phyloP scores from a whole-genome alignment of 2,329 filamentous ascomycete genomes.

The Periconia digitata region DNA sequence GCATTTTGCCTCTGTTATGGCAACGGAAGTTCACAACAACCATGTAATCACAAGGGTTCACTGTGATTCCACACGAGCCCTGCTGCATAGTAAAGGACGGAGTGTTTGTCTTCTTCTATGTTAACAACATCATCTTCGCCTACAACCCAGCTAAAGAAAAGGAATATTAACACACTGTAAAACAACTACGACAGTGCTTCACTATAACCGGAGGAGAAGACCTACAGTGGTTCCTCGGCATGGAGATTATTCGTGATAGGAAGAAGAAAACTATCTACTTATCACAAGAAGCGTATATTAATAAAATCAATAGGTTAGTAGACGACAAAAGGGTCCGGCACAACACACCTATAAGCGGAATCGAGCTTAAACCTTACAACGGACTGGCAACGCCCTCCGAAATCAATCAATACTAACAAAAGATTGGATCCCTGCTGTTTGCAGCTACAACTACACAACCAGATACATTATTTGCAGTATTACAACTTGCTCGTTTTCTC shows the following conservation, averaged over 20 bases:
- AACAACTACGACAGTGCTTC: constrained; percentile 1
- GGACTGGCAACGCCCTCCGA: background rate
- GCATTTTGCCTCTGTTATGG: background rate
- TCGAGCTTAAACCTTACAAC: background rate
- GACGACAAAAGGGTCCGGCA: background rate
- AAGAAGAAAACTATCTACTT: background rate
- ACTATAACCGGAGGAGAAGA: background rate
- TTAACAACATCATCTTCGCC: constrained; percentile 9
- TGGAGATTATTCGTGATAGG: constrained; percentile 1
- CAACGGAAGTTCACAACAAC: constrained; percentile 3
- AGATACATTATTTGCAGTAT: constrained; percentile 10
- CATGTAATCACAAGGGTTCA: constrained; percentile 2
- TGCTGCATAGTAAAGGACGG: constrained; percentile 9
- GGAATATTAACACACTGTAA: background rate
- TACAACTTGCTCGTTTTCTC: constrained; percentile 3
- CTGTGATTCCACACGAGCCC: constrained; percentile 5
- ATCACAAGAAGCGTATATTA: background rate
- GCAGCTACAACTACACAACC: constrained; percentile 6
- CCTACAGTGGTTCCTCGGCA: constrained; percentile 12
- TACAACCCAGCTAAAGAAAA: background rate
- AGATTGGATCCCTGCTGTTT: constrained; percentile 4
- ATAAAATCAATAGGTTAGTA: background rate
- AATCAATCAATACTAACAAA: background rate
- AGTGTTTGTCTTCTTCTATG: constrained; percentile 8
- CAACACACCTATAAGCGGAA: background rate